phyloP scores from a whole-genome alignment of 208 protist species.

The Crithidia fasciculata region DNA sequence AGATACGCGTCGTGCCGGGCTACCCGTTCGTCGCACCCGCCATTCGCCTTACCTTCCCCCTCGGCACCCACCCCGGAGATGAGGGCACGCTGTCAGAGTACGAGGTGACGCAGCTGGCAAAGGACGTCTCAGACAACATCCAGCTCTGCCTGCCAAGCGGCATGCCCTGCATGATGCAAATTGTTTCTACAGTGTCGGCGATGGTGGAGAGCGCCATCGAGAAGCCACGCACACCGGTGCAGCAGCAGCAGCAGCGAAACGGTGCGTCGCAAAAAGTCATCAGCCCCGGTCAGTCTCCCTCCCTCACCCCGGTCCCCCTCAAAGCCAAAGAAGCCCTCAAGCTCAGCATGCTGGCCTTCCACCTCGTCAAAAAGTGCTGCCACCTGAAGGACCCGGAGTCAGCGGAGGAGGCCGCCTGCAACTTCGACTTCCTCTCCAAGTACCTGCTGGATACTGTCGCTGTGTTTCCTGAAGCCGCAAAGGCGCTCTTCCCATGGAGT shows the following conservation, averaged over 20 bases:
- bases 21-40: slow-evolving; percentile 74
- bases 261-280: slow-evolving; percentile 7
- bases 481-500: slow-evolving; percentile 64
- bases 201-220: slow-evolving; percentile 39
- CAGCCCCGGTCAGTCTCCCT: slow-evolving; percentile 30
- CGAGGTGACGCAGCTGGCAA: slow-evolving; percentile 54
- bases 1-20: slow-evolving; percentile 64
- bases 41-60: slow-evolving; percentile 49
- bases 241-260: slow-evolving; percentile 9
- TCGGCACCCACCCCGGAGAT: slow-evolving; percentile 29
- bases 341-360: slow-evolving; percentile 70
- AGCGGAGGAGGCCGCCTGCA: slow-evolving; percentile 69
- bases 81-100: slow-evolving; percentile 35
- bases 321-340: slow-evolving; percentile 64
- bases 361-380: slow-evolving; percentile 82
- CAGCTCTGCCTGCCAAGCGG: slow-evolving; percentile 58
- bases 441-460: slow-evolving; percentile 62
- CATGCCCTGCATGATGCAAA: slow-evolving; percentile 76
- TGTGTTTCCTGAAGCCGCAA: slow-evolving; percentile 57
- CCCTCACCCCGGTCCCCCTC: slow-evolving; percentile 60
- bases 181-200: slow-evolving; percentile 58
- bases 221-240: slow-evolving; percentile 11
- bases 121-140: slow-evolving; percentile 57
- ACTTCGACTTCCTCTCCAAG: slow-evolving; percentile 60
- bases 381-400: slow-evolving; percentile 79